phyloP scores from a whole-genome alignment of 305 asterid genomes.

The Fraxinus sp. region DNA sequence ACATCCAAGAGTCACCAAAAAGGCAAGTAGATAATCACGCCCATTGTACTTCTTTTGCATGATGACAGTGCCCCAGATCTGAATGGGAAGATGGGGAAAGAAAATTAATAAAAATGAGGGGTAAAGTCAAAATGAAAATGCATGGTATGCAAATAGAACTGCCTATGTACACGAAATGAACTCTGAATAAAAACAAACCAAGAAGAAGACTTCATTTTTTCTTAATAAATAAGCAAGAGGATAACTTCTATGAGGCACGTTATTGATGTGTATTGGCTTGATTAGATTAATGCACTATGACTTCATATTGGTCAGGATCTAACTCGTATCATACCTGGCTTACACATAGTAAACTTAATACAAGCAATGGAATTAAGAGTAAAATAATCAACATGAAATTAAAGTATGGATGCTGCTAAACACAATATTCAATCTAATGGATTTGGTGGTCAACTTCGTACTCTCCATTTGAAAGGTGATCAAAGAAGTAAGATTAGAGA shows the following conservation, averaged over 20 bases:
- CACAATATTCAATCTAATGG: neutral
- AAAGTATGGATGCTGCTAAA: neutral
- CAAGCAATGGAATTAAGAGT: neutral
- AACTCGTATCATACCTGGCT: neutral
- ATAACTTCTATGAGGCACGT: neutral
- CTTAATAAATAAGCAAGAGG: neutral
- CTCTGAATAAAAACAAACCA: neutral
- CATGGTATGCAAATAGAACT: neutral
- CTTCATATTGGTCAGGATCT: neutral
- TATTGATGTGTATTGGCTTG: neutral
- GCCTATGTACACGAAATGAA: neutral
- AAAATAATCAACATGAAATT: neutral
- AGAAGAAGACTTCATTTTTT: neutral
- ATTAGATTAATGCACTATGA: neutral
- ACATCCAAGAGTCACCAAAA: constrained; percentile 86
- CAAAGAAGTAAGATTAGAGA: constrained; percentile 1
- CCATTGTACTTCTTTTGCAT: constrained; percentile 93
- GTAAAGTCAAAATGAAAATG: neutral
- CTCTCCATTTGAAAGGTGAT: neutral
- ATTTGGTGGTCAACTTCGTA: neutral
- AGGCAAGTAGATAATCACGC: constrained; percentile 73
- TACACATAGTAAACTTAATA: neutral
- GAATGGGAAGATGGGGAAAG: constrained; percentile 33
- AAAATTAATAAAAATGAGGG: constrained; percentile 20
- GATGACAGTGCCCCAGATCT: constrained; percentile 93